Evolutionary conservation across 2,329 filamentous ascomycete species (phyloP).

Genomic region (Phyllosticta citrichinensis): DNA sequence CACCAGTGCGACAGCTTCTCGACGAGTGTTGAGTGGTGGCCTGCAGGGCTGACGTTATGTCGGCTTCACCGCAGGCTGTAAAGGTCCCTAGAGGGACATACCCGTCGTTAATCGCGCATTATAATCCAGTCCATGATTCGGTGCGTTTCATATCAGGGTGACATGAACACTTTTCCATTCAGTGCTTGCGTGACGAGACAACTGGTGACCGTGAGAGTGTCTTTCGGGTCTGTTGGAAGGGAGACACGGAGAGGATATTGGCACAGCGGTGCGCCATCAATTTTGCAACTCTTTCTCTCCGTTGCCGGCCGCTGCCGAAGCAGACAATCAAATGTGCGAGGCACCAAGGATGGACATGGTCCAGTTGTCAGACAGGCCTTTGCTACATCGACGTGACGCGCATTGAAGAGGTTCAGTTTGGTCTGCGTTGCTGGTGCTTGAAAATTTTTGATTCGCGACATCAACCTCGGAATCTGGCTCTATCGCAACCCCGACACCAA

Average conservation of each 20-base stretch:
- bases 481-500: background rate
- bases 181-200: background rate
- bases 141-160: conserved; percentile 47
- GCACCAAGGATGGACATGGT: background rate
- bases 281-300: background rate
- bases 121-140: conserved; percentile 28
- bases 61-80: conserved; percentile 20
- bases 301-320: background rate
- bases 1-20: conserved; percentile 15
- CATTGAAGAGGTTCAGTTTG: background rate
- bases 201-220: background rate
- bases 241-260: background rate
- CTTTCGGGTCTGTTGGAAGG: background rate
- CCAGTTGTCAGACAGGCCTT: too few species aligned
- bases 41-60: conserved; percentile 29
- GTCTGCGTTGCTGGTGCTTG: background rate
- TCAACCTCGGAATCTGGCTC: background rate
- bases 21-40: conserved; percentile 6
- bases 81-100: conserved; percentile 36
- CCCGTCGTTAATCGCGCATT: conserved; percentile 46
- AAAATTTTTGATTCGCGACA: background rate
- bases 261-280: background rate
- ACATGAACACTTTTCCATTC: conserved; percentile 25
- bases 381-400: background rate
- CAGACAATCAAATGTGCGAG: background rate